phyloP scores from a whole-genome alignment of 2,329 filamentous ascomycete genomes.

The Pseudogymnoascus sp. region DNA sequence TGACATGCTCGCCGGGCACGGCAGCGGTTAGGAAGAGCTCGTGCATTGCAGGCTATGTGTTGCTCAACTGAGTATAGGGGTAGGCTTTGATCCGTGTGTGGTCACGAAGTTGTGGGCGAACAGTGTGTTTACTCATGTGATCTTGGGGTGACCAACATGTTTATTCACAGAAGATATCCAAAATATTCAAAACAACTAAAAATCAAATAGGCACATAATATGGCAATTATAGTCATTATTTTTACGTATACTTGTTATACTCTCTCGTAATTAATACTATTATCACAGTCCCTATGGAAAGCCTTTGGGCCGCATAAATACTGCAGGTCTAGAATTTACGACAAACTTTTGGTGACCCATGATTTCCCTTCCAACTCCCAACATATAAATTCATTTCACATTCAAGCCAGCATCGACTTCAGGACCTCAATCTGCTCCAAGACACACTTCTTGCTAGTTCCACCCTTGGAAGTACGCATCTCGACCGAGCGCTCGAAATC shows the following conservation, averaged over 20 bases:
- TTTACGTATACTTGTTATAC: background rate
- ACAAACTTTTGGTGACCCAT: background rate
- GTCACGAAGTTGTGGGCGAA: background rate
- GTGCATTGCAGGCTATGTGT: slow-evolving; percentile 37
- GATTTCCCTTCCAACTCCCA: background rate
- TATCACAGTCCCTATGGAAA: background rate
- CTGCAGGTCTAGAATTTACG: background rate
- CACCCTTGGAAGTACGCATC: slow-evolving; percentile 66
- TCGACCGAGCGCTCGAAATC: slow-evolving; percentile 81
- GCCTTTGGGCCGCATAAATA: background rate
- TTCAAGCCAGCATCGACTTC: slow-evolving; percentile 30
- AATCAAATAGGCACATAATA: background rate
- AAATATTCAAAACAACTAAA: background rate
- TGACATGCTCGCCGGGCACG: slow-evolving; percentile 43
- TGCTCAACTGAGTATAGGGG: background rate
- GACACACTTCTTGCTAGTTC: slow-evolving; percentile 65
- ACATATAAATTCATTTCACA: slow-evolving; percentile 8
- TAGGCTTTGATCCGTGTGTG: background rate
- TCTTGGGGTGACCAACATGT: background rate
- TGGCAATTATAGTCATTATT: background rate
- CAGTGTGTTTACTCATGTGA: background rate
- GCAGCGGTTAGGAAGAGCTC: slow-evolving; percentile 52
- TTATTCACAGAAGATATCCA: background rate
- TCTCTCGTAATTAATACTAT: background rate
- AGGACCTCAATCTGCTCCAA: slow-evolving; percentile 54